A percentile compares a stretch with the other conserved stretches of the same genome.
phyloP scores from a whole-genome alignment of 2,329 filamentous ascomycete genomes.

The Byssochlamys sp. region DNA sequence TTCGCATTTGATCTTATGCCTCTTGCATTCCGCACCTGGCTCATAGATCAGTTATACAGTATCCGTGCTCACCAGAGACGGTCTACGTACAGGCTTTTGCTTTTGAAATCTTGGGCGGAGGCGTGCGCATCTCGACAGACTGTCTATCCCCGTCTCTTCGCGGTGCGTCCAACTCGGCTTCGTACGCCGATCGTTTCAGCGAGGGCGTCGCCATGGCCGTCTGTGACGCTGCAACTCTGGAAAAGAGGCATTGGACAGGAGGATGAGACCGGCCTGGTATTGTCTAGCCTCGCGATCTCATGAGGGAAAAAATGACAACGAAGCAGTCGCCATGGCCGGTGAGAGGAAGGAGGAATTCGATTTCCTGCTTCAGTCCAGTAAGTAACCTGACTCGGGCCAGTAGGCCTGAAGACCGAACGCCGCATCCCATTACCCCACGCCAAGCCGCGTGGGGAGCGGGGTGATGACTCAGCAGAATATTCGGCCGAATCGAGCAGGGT shows the following conservation, averaged over 20 bases:
- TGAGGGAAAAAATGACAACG: background rate
- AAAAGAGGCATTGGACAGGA: background rate
- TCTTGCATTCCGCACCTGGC: constrained; percentile 41
- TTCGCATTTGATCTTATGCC: constrained; percentile 48
- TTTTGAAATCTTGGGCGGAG: constrained; percentile 30
- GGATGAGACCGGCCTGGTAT: background rate
- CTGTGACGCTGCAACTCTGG: constrained; percentile 1
- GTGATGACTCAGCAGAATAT: background rate
- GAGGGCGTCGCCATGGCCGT: constrained; percentile 12
- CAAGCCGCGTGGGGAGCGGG: background rate
- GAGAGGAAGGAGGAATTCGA: background rate
- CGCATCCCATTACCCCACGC: background rate
- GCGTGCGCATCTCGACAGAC: constrained; percentile 13
- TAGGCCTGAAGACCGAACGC: background rate
- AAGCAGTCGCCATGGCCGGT: background rate
- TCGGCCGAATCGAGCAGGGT: background rate
- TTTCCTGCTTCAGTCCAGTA: background rate
- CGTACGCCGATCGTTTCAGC: constrained; percentile 28
- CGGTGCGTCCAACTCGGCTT: constrained; percentile 24
- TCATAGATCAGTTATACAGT: background rate
- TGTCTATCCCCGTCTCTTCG: constrained; percentile 16
- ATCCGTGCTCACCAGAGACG: constrained; percentile 1
- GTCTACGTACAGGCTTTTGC: constrained; percentile 31
- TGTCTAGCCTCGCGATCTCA: background rate
- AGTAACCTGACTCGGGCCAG: background rate